Evolutionary conservation across 2,329 filamentous ascomycete genomes (phyloP), one percentile per base, ranked within the genome.

Genomic region (Talaromyces sp.): DNA sequence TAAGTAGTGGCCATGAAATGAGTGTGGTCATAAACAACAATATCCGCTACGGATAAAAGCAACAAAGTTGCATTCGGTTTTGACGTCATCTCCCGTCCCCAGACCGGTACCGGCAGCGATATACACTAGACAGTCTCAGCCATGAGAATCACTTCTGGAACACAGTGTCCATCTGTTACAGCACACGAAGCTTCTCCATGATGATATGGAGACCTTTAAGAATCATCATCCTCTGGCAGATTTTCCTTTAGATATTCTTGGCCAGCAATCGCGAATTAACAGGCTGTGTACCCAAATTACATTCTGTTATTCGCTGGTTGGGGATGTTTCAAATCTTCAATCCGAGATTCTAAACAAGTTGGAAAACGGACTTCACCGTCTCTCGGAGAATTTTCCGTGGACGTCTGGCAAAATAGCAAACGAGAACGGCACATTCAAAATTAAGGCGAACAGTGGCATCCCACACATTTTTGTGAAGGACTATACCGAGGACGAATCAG

Each of bases 261-360:
- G 81, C 13, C 78, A 83, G 59, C 73, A 77, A 61, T 75, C 79
- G 8, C 67, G 73, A 6, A 74, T 83, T 10, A 73, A 72, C 39
- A 76, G 27, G 22, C 54, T 84, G 11, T 85, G 84, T 67, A 85
- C 82, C 0, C 82, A 80, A 59, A 73, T 85, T 45, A 76, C 74
- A 45, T 71, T 82, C 35, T 75, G 75, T 65, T 85, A 79, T 69
- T 63, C 73, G 0, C 16, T 79, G 9, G 4, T 69, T 1, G 69
- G 75, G 59, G 68, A 47, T 9, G 16, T 11, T 7, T 27, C 67
- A 19, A 63, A 50, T 1, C 70, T 72, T 24, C 66, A 69, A 9
- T 27, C 64, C 31, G 49, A 63, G 0, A 72, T 81, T 52, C 63
- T 77, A 54, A 45, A 65, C 1, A 77, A 68, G 0, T 58, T 84